Evolutionary conservation across 2,329 filamentous ascomycete genomes (phyloP), one percentile per base, ranked within the genome.

Genomic region (Microsporum canis): DNA sequence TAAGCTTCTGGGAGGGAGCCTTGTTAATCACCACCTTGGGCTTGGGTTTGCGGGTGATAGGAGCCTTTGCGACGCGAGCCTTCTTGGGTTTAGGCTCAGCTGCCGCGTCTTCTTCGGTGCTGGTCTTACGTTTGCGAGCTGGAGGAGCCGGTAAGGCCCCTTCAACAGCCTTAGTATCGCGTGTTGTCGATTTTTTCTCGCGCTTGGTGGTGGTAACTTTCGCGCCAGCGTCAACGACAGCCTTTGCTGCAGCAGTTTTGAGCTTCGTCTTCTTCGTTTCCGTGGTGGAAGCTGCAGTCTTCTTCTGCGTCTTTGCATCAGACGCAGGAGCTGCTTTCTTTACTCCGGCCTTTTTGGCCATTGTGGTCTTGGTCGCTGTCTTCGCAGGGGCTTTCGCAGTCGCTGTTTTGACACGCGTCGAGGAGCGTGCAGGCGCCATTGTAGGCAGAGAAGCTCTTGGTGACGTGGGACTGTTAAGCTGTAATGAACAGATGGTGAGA

Each of bases 21-120:
- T 81, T 71, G 72, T 90, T 91, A 75, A 88, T 83, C 63, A 80
- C 70, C 5, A 63, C 64, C 66, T 66, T 66, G 7, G 65, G 63
- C 57, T 64, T 65, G 12, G 60, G 41, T 29, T 57, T 57, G 34
- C 34, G 55, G 17, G 55, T 57, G 17, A 60, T 10, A 8, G 39
- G 66, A 61, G 59, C 45, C 51, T 60, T 17, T 65, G 62, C 65
- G 5, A 65, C 62, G 14, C 65, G 60, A 27, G 68, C 62, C 59
- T 68, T 66, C 47, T 68, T 67, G 12, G 65, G 36, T 27, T 59
- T 61, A 23, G 60, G 51, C 10, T 60, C 62, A 29, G 38, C 27
- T 61, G 56, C 36, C 59, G 62, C 23, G 62, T 55, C 17, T 61
- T 66, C 57, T 63, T 64, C 58, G 66, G 65, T 36, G n/a, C 29